Evolutionary conservation across 2,329 filamentous ascomycete species (phyloP), one percentile per base, ranked within the genome.

Genomic region (Pseudocercospora ulei): DNA sequence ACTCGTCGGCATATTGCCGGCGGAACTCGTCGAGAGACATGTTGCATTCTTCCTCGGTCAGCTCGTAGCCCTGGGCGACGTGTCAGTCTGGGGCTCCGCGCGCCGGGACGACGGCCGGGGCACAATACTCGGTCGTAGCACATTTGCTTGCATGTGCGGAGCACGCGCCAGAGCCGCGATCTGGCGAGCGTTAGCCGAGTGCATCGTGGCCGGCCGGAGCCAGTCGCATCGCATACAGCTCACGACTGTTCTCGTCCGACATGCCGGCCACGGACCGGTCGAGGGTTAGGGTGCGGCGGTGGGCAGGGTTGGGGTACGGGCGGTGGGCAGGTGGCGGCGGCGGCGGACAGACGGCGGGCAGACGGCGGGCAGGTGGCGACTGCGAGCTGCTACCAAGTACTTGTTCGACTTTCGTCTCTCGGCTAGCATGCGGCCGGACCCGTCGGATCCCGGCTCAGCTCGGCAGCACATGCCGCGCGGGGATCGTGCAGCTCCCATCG

Each of bases 131-230:
- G 70, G 63, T 96, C 90, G 46, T 75, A 71, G 54, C 90, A 80
- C 88, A 98, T 93, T 71, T 98, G 84, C 64, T 93, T 85, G 33
- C 86, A 78, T 5, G 90, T 98, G 64, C 78, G 78, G 76, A 84
- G 92, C 55, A 87, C 85, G 63, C 88, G 82, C 88, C 90, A 98
- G 53, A 95, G 76, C 59, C 82, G 78, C 49, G 75, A 71, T 28
- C 53, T 55, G 39, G 38, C 23, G 27, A 23, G 31, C 34, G 35
- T 38, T 33, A 33, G 30, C 11, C 4, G 11, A 26, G 22, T 20
- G 31, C 11, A n/a, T n/a, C n/a, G 19, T 6, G 12, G 7, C 8
- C 16, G 5, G 14, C 13, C 3, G 6, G 3, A 4, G 13, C n/a
- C 3, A 13, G 18, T 8, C 14, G 5, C 3, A 12, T 5, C 11